A percentile compares a stretch with the other conserved stretches of the same genome.
Conservation (phyloP, 306 rosid species). For the Sindora glabra region DNA sequence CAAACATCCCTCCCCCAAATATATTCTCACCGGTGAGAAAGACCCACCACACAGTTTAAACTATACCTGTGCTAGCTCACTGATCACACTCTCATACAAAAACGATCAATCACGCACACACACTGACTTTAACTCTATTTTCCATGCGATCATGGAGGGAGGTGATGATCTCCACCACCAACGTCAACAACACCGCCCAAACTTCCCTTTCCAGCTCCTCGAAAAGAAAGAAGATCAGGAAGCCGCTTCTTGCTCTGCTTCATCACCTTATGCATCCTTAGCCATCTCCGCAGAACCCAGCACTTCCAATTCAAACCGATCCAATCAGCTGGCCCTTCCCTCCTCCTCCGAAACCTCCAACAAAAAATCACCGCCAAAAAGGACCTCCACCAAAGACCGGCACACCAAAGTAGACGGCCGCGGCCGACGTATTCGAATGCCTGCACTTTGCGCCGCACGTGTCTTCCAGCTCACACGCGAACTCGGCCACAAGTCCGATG, state of each 20-base stretch:
- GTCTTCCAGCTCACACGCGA: slow-evolving; percentile 75
- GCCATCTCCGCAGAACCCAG: slow-evolving; percentile 43
- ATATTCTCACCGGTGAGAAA: slow-evolving; percentile 17
- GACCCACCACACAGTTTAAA: slow-evolving; percentile 31
- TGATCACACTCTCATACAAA: slow-evolving; percentile 10
- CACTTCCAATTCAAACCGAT: slow-evolving; percentile 10
- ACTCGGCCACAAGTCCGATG: slow-evolving; percentile 82
- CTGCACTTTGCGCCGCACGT: slow-evolving; percentile 71
- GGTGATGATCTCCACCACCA: slow-evolving; percentile 66
- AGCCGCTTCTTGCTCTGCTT: slow-evolving; percentile 54
- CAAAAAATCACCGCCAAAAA: slow-evolving; percentile 57
- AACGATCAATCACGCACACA: background rate
- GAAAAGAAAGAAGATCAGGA: slow-evolving; percentile 80
- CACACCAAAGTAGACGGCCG: slow-evolving; percentile 84
- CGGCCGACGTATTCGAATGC: slow-evolving; percentile 86
- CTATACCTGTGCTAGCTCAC: slow-evolving; percentile 26
- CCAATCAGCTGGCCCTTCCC: slow-evolving; percentile 1
- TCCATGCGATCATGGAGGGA: slow-evolving; percentile 83
- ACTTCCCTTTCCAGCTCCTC: slow-evolving; percentile 78
- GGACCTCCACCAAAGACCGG: slow-evolving; percentile 80
- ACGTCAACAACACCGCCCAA: slow-evolving; percentile 52
- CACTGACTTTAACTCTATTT: background rate
- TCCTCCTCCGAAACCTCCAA: slow-evolving; percentile 38
- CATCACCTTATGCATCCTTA: slow-evolving; percentile 41
- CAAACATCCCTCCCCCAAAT: slow-evolving; percentile 12